Base-by-base conservation (phyloP, 2,329 filamentous ascomycete genomes). In the Pseudogymnoascus sp. region DNA sequence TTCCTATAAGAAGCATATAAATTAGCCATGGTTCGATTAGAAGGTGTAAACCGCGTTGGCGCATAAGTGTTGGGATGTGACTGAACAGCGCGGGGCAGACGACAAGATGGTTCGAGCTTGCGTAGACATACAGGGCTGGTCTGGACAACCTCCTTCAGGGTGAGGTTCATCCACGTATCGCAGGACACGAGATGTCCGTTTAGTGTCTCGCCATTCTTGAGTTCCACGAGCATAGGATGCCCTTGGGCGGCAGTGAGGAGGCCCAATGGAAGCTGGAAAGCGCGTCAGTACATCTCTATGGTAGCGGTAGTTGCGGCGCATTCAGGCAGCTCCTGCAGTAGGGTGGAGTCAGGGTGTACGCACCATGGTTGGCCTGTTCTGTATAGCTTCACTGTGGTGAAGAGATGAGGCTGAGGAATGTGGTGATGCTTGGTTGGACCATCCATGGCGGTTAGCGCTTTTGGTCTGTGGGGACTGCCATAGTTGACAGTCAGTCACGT, bases 121-220 rank as follows among this genome's bases (percentile, higher is more conserved):
- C 14, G 57, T 28, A 57, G 25, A 67, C 80, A 59, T 76, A 88
- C 85, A 22, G 93, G 87, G 72, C 89, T 96, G 16, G 94, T 97
- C 76, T 97, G 93, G 35, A 97, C 90, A 20, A 99, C 95, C 75
- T 97, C 94, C 75, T 94, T 96, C 67, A 99, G 78, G 2, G 93
- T 97, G 68, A 99, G 79, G 78, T 99, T 99, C 94, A 99, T 99
- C 91, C 94, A 99, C 57, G 93, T 99, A 75, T 99, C 94, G 85
- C 93, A 99, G 75, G 88, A 91, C 74, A 97, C 89, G 63, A 99
- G 81, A 72, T 97, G 91, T 65, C 94, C 94, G 77, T 97, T 99
- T 64, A 99, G 83, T 0, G 94, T 97, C 77, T 99, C 92, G 77
- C 92, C 92, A 72, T 93, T 96, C 81, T 97, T 97, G 67, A 97